phyloP scores from a whole-genome alignment of 768 basidiomycete genomes.

The Naganishia vaughanmartiniae region DNA sequence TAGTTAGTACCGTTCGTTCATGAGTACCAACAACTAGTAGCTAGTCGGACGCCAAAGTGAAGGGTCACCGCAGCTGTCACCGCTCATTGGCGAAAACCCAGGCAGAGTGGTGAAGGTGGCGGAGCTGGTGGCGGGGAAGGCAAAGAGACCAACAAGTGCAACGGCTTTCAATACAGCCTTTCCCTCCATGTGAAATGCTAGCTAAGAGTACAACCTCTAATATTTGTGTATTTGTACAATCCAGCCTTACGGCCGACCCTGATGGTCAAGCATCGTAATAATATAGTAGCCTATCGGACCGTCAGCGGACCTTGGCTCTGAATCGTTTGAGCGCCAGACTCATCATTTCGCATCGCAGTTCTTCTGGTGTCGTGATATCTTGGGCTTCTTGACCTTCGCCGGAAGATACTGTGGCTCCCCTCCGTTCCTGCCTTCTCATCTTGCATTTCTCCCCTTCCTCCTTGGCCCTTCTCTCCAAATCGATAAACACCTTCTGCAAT shows the following conservation, averaged over 20 bases:
- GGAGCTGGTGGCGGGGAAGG: no score
- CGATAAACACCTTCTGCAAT: slow-evolving; percentile 23
- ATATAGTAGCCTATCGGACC: no score
- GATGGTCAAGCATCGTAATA: background rate
- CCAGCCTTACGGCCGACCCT: background rate
- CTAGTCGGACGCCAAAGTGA: no score
- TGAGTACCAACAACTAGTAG: no score
- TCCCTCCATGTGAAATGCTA: background rate
- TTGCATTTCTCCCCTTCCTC: slow-evolving; percentile 6
- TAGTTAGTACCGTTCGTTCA: no score
- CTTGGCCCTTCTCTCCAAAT: slow-evolving; percentile 15
- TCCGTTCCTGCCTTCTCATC: background rate
- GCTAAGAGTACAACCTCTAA: background rate
- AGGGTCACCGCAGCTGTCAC: no score
- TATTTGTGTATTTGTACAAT: background rate
- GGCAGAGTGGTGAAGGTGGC: no score
- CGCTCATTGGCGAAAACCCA: no score
- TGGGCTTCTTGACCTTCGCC: background rate
- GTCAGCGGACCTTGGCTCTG: slow-evolving; percentile 7
- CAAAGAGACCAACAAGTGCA: background rate
- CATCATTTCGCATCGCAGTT: slow-evolving; percentile 13
- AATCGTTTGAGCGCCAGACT: background rate
- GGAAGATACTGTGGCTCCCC: background rate
- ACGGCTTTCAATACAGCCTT: no score
- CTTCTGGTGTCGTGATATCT: slow-evolving; percentile 2